Conservation (phyloP, 176 grass and related monocot genomes). For the Eragrostis nindensis region DNA sequence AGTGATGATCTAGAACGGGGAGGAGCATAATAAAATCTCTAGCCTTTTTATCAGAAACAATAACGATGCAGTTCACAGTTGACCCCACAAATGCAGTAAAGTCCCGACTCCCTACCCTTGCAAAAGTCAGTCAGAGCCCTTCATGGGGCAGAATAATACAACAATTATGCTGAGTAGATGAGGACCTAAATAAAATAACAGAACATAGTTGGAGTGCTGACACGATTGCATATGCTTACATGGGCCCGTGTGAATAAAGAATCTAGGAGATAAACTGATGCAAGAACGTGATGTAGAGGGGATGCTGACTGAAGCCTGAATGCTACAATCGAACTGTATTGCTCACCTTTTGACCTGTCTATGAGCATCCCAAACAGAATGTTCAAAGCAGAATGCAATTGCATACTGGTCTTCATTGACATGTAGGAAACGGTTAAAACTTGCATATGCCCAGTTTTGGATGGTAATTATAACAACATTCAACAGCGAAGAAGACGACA, state of each 20-base stretch:
- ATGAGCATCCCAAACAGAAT: constrained; percentile 1
- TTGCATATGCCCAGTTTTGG: not conserved
- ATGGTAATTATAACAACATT: not conserved
- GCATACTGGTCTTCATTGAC: not conserved
- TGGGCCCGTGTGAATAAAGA: constrained; percentile 21
- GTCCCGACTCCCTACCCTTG: not conserved
- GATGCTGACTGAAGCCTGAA: constrained; percentile 47
- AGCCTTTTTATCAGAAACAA: constrained; percentile 10
- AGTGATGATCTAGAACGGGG: not conserved
- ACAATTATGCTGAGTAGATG: constrained; percentile 48
- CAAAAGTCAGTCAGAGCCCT: constrained; percentile 21
- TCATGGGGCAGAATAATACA: constrained; percentile 43
- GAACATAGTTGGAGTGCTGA: constrained; percentile 22
- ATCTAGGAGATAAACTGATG: constrained; percentile 8
- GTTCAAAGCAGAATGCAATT: not conserved
- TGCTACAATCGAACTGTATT: not conserved
- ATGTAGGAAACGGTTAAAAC: not conserved
- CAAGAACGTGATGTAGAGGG: constrained; percentile 16
- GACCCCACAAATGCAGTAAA: constrained; percentile 19
- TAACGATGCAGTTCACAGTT: constrained; percentile 21
- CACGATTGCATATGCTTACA: constrained; percentile 35
- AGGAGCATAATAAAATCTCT: constrained; percentile 20
- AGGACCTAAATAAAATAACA: constrained; percentile 26
- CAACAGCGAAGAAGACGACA: not conserved
- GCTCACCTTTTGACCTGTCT: not conserved